Conservation (phyloP, 163 green algal genomes). For the Chlamydomonas reinhardtii region DNA sequence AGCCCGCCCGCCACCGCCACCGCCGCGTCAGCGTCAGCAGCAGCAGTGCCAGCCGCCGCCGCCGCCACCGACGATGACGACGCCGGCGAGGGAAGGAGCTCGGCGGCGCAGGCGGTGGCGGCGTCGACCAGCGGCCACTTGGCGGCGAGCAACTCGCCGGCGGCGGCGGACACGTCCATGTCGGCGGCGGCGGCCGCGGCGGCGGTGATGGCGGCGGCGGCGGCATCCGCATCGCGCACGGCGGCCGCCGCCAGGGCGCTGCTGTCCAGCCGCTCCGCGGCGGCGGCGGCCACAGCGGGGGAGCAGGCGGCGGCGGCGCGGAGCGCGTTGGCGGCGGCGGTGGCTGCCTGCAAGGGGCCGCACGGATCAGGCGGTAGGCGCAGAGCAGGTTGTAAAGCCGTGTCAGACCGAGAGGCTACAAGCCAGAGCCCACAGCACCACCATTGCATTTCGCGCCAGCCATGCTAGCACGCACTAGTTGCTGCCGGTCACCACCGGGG, state of each 20-base stretch:
- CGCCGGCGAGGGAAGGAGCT: no score
- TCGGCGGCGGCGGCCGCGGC: no score
- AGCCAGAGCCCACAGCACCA: no score
- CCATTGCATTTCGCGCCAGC: no score
- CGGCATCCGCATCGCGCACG: not conserved
- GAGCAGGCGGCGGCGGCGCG: not conserved
- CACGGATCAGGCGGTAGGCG: no score
- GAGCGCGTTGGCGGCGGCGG: conserved; percentile 22
- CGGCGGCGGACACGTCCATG: not conserved
- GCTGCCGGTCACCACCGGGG: no score
- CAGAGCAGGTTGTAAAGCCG: no score
- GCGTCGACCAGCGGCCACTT: conserved; percentile 49
- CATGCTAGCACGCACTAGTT: no score
- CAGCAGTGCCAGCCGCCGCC: no score
- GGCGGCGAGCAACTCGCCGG: conserved; percentile 5
- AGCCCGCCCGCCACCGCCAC: not conserved
- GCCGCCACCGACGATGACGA: not conserved
- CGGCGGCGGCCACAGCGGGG: conserved; percentile 8
- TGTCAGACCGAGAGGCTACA: no score
- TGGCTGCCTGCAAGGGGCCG: conserved; percentile 8
- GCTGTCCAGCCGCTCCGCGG: conserved; percentile 1
- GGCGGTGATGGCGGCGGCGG: not conserved
- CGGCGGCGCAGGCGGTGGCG: conserved; percentile 5
- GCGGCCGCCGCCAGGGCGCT: not conserved
- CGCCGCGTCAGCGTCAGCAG: not conserved